These are phyloP conservation scores for Fusarium succisae DNA, from an alignment of 2,329 filamentous ascomycete genomes.

Conservation along the genomic window DNA sequence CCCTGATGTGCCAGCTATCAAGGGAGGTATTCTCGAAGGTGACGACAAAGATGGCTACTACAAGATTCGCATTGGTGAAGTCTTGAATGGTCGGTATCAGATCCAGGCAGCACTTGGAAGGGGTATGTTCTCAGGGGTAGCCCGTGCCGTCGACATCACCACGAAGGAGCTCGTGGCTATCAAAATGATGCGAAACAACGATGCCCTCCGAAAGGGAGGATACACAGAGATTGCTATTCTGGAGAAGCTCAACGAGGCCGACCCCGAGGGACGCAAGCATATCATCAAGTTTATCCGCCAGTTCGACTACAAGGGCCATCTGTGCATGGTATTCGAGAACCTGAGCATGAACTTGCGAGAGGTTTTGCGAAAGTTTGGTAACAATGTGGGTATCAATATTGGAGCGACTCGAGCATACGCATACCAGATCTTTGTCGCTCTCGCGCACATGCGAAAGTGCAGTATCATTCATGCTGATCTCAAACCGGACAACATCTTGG, in stretches of 20 bases:
- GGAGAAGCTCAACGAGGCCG: slow-evolving; percentile 84
- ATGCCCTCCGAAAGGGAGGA: slow-evolving; percentile 89
- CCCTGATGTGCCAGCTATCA: slow-evolving; percentile 65
- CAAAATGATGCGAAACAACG: slow-evolving; percentile 98
- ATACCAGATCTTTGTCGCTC: slow-evolving; percentile 90
- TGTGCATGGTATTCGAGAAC: slow-evolving; percentile 98
- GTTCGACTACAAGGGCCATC: slow-evolving; percentile 93
- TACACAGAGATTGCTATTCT: slow-evolving; percentile 95
- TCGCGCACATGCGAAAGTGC: slow-evolving; percentile 89
- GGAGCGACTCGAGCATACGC: slow-evolving; percentile 88
- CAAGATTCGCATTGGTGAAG: slow-evolving; percentile 90
- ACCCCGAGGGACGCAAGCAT: slow-evolving; percentile 90
- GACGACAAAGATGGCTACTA: slow-evolving; percentile 97
- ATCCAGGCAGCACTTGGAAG: slow-evolving; percentile 88
- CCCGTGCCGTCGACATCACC: slow-evolving; percentile 81
- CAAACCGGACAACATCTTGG: slow-evolving; percentile 97
- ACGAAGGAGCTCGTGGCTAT: slow-evolving; percentile 85
- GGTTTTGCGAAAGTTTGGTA: slow-evolving; percentile 93
- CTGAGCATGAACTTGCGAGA: slow-evolving; percentile 92
- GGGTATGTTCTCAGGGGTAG: slow-evolving; percentile 97
- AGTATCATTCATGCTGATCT: slow-evolving; percentile 95
- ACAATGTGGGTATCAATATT: slow-evolving; percentile 91
- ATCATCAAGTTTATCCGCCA: slow-evolving; percentile 86
- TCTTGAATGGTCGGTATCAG: slow-evolving; percentile 89
- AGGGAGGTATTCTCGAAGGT: slow-evolving; percentile 84